Base-by-base conservation (phyloP, 768 basidiomycete species). In the Hirschioporus abietinus region DNA sequence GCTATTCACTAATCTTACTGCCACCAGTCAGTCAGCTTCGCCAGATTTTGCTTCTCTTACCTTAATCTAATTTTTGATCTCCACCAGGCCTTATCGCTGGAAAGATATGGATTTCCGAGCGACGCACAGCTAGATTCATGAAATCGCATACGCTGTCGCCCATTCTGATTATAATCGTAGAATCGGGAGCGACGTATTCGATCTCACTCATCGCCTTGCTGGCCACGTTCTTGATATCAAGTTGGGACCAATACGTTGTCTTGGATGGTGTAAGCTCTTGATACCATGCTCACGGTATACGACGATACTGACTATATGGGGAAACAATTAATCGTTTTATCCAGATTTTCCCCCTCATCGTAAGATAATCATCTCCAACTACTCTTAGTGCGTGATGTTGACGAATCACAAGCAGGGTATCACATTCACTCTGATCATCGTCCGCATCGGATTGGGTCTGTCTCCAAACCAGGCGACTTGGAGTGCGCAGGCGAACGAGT, bases 341-440 rank as follows among this genome's bases (percentile, higher is more conserved):
- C 42, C 20, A 52, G 42, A 52, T 52, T 10, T 3, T 52, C 12
- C 42, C 42, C 20, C 42, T 52, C 20, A 52, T 52, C 20, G 42
- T 52, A 15, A 52, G 42, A 1, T 20, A 5, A 5, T 52, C 12
- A 3, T 20, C 15, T 52, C 20, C 42, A 3, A 15, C 12, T 15
- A 52, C 20, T 5, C 63, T 52, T 52, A 52, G 8, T 3, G 30
- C 35, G 12, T n/a, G n/a, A n/a, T 15, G 12, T 20, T 52, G 42
- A 52, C 20, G 42, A 12, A 20, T 15, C 42, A 52, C 42, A 52
- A 6, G 12, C 20, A 72, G 74, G 79, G 75, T 62, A 73, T 77
- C 35, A 78, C 78, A 0, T 81, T 81, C 69, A 77, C 78, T n/a
- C 71, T 81, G 68, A 76, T 81, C 68, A 81, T 79, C 63, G 76